A percentile compares a stretch with the other conserved stretches of the same genome.
Conservation (phyloP, 257 asterid species). For the Asclepias syriaca region DNA sequence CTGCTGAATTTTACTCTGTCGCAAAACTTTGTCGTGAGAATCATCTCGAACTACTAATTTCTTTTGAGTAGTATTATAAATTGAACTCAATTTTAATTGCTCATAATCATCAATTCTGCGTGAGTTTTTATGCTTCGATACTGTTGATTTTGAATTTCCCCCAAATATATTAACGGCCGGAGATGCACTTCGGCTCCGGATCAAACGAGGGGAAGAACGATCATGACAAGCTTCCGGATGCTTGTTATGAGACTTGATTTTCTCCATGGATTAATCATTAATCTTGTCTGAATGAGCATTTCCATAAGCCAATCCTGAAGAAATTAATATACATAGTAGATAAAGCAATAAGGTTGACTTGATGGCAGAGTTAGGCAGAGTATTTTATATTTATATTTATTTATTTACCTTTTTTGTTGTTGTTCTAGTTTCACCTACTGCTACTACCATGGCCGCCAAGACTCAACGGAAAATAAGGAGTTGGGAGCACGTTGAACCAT, state of each 20-base stretch:
- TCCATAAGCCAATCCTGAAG: not conserved
- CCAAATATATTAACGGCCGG: not conserved
- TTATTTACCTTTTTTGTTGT: not conserved
- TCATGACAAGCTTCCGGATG: not conserved
- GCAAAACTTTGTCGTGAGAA: slow-evolving; percentile 24
- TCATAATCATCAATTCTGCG: not conserved
- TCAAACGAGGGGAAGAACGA: slow-evolving; percentile 14
- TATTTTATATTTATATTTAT: too few species aligned
- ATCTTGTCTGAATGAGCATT: too few species aligned
- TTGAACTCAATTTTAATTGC: not conserved
- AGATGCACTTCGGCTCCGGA: slow-evolving; percentile 21
- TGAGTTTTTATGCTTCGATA: not conserved
- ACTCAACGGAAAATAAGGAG: not conserved
- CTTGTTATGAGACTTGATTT: slow-evolving; percentile 3
- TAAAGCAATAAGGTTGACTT: not conserved
- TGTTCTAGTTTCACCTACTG: not conserved
- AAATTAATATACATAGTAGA: not conserved
- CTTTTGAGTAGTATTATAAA: slow-evolving; percentile 19
- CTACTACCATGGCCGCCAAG: not conserved
- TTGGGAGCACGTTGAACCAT: slow-evolving; percentile 22
- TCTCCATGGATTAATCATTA: slow-evolving; percentile 11
- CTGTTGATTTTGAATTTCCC: slow-evolving; percentile 13
- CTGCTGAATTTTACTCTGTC: slow-evolving; percentile 33
- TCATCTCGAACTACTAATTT: slow-evolving; percentile 22
- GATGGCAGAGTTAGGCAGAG: not conserved